Evolutionary conservation across 257 asterid species (phyloP).

Genomic region (Echium plantagineum): DNA sequence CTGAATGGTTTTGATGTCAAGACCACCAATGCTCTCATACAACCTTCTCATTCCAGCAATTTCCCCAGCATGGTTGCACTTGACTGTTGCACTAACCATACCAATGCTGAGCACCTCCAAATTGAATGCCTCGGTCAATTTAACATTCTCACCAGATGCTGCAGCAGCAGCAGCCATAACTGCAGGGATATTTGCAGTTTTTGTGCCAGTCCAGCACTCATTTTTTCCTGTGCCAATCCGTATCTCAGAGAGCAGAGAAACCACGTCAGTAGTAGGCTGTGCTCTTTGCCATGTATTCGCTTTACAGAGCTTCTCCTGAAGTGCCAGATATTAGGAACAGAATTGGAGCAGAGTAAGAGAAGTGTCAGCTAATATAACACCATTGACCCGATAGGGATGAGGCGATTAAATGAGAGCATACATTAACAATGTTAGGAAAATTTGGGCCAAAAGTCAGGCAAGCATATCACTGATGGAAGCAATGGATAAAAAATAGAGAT

Average conservation of each 20-base stretch:
- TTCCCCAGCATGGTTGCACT: conserved; percentile 99
- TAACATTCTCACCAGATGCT: conserved; percentile 93
- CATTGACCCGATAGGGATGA: background rate
- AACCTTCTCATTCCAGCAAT: conserved; percentile 98
- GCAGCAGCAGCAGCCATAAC: conserved; percentile 99
- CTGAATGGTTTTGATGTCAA: conserved; percentile 23
- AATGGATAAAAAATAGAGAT: background rate
- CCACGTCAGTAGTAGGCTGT: conserved; percentile 90
- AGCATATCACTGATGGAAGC: background rate
- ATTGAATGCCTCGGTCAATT: conserved; percentile 83
- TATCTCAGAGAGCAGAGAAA: conserved; percentile 91
- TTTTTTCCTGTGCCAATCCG: conserved; percentile 95
- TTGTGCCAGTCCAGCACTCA: conserved; percentile 93
- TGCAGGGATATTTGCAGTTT: conserved; percentile 62
- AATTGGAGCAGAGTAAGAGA: background rate
- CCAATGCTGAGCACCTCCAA: conserved; percentile 98
- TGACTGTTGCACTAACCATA: conserved; percentile 87
- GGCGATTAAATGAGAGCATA: background rate
- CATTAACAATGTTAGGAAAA: background rate
- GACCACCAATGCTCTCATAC: conserved; percentile 83
- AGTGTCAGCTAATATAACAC: background rate
- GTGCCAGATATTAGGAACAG: background rate
- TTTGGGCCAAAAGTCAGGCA: background rate
- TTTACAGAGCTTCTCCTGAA: conserved; percentile 88
- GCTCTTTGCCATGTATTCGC: conserved; percentile 93